Evolutionary conservation across 495 filamentous ascomycete genomes (phyloP), one percentile per base, ranked within the genome.

Genomic region (Immersiella caudata): DNA sequence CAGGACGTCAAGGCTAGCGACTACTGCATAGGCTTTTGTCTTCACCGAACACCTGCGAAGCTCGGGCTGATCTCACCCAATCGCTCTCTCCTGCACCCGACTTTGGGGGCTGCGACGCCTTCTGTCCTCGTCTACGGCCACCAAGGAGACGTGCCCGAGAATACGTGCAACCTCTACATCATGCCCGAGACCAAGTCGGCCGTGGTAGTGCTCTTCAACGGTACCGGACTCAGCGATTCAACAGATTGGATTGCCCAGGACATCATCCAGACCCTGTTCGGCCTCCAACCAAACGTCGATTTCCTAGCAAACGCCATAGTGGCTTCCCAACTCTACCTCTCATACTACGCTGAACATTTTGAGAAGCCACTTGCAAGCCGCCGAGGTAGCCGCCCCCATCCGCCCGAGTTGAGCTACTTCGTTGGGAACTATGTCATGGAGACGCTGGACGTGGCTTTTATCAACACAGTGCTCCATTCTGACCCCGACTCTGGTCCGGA

Each of bases 41-140:
- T 49, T 26, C 60, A 63, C 14, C 60, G 22, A 1, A 63, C 60
- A 12, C 60, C 60, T 11, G 60, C 35, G 20, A 63, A 51, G 16
- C 49, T 63, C 5, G 60, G 60, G 4, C 60, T 63, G 12, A 51
- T 63, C 11, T 63, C 60, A 21, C 60, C 60, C 2, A 63, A 63
- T 20, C 60, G 60, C 18, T 24, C 60, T 18, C 60, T 63, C 18
- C 16, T 50, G 1, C 52, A 4, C 36, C 60, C 60, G 25, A 52
- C 25, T 1, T n/a, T 63, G 12, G 60, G 60, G 8, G 21, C 12
- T 14, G 35, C 5, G 11, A 51, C 60, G 18, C 60, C 60, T 18
- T 14, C 21, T 11, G 6, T 63, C 14, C 60, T 12, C 20, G 18
- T 63, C n/a, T 63, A 63, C 27, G 36, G 60, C 20, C 62, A 64